A percentile compares a stretch with the other conserved stretches of the same genome.
These are phyloP conservation scores for Flagelloscypha sp. DNA, from an alignment of 768 basidiomycete genomes.

Conservation along the genomic window DNA sequence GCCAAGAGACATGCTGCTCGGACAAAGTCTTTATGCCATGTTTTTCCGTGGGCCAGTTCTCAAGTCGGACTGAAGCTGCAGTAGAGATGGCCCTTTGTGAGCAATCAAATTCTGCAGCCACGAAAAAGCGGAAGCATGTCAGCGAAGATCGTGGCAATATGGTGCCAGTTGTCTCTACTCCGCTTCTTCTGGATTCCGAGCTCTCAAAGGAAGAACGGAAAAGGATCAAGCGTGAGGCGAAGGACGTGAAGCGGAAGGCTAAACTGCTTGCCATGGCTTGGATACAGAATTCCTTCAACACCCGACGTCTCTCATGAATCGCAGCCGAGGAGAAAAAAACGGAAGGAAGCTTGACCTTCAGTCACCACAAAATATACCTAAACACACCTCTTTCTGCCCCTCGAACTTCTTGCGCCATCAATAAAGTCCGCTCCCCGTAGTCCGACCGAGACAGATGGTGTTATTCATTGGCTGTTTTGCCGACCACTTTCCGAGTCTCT, in stretches of 20 bases:
- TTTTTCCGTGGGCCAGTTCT: conserved; percentile 77
- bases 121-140: neutral
- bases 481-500: too few relatives aligned
- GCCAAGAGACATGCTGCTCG: conserved; percentile 79
- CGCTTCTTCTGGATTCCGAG: neutral
- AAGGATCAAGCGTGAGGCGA: conserved; percentile 13
- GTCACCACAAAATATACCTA: too few relatives aligned
- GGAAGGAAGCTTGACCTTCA: too few relatives aligned
- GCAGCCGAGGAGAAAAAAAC: neutral
- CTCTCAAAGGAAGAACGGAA: conserved; percentile 1
- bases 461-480: too few relatives aligned
- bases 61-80: too few relatives aligned
- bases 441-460: too few relatives aligned
- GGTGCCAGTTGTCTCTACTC: neutral
- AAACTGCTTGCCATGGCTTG: neutral
- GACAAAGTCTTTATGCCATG: conserved; percentile 62
- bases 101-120: conserved; percentile 5
- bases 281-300: too few relatives aligned
- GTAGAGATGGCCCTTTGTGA: conserved; percentile 39
- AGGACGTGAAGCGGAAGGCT: conserved; percentile 6
- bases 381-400: too few relatives aligned
- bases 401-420: too few relatives aligned
- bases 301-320: too few relatives aligned
- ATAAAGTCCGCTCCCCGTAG: too few relatives aligned
- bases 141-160: neutral